Evolutionary conservation across 2,329 filamentous ascomycete genomes (phyloP).

Genomic region (Calycina herbarum): DNA sequence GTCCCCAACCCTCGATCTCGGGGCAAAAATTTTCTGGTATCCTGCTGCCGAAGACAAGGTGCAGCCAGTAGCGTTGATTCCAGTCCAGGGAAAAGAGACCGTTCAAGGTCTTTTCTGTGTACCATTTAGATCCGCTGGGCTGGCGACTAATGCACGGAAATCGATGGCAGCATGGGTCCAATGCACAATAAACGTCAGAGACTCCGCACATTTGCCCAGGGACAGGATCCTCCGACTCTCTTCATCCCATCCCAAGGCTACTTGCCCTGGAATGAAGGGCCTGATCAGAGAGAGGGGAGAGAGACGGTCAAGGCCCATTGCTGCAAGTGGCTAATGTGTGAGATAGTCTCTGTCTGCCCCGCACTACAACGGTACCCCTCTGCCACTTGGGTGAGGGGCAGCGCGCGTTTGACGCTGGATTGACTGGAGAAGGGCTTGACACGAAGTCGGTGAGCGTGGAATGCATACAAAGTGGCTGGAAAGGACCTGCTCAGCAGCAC

Average conservation of each 20-base stretch:
- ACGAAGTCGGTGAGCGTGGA: conserved; percentile 40
- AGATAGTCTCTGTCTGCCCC: conserved; percentile 28
- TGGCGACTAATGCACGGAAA: conserved; percentile 38
- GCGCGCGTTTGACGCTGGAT: conserved; percentile 32
- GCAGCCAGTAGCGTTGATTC: conserved; percentile 17
- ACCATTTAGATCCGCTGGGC: conserved; percentile 33
- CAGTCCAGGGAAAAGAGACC: conserved; percentile 22
- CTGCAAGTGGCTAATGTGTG: conserved; percentile 27
- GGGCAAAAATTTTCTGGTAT: conserved; percentile 27
- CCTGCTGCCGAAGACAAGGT: conserved; percentile 26
- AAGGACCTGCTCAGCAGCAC: conserved; percentile 23
- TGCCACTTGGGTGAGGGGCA: conserved; percentile 26
- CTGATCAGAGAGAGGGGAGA: conserved; percentile 10
- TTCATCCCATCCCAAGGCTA: conserved; percentile 8
- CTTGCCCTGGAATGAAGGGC: background rate
- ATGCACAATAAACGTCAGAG: conserved; percentile 35
- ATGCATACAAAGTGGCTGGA: conserved; percentile 40
- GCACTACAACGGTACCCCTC: conserved; percentile 34
- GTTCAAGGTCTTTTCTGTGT: conserved; percentile 18
- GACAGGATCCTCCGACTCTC: conserved; percentile 27
- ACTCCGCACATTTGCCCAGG: conserved; percentile 28
- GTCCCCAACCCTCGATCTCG: conserved; percentile 26
- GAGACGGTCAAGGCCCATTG: conserved; percentile 21
- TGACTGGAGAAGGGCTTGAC: conserved; percentile 41
- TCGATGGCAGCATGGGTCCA: conserved; percentile 30